These are phyloP conservation scores for Kodamaea laetipori DNA, from an alignment of 805 yeast species.

Conservation along the genomic window DNA sequence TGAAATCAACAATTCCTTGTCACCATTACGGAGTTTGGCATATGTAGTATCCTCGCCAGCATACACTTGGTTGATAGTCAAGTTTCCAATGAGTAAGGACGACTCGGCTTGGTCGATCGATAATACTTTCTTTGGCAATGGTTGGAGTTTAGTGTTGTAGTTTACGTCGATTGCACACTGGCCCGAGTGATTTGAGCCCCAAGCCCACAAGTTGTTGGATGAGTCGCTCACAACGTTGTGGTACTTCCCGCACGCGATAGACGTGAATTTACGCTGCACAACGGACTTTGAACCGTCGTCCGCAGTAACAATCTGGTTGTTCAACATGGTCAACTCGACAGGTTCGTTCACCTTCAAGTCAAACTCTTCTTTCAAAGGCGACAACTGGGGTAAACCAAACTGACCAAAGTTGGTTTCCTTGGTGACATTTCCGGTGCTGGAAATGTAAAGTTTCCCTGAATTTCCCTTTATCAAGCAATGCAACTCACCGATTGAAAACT, in stretches of 20 bases:
- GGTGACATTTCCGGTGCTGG: constrained; percentile 50
- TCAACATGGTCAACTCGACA: constrained; percentile 57
- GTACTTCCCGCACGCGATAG: constrained; percentile 71
- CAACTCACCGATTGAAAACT: constrained; percentile 59
- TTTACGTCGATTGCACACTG: constrained; percentile 74
- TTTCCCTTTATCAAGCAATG: constrained; percentile 69
- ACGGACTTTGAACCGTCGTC: constrained; percentile 16
- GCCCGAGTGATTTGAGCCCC: constrained; percentile 87
- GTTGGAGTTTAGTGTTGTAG: constrained; percentile 63
- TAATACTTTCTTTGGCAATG: constrained; percentile 61
- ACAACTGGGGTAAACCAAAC: constrained; percentile 73
- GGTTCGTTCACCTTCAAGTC: constrained; percentile 29
- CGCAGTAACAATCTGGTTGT: constrained; percentile 40
- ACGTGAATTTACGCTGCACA: constrained; percentile 47
- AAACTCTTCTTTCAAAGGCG: constrained; percentile 54
- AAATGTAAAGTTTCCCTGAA: constrained; percentile 61
- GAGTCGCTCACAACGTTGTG: constrained; percentile 74
- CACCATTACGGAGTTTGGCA: constrained; percentile 28
- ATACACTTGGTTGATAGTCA: constrained; percentile 53
- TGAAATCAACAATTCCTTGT: constrained; percentile 33
- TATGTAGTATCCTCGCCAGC: constrained; percentile 67
- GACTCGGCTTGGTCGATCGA: constrained; percentile 32
- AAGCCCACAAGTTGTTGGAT: constrained; percentile 72
- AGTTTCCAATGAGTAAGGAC: constrained; percentile 32
- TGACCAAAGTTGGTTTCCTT: constrained; percentile 58